Base-by-base conservation (phyloP, 2,329 filamentous ascomycete species). In the Xylaria sp. region DNA sequence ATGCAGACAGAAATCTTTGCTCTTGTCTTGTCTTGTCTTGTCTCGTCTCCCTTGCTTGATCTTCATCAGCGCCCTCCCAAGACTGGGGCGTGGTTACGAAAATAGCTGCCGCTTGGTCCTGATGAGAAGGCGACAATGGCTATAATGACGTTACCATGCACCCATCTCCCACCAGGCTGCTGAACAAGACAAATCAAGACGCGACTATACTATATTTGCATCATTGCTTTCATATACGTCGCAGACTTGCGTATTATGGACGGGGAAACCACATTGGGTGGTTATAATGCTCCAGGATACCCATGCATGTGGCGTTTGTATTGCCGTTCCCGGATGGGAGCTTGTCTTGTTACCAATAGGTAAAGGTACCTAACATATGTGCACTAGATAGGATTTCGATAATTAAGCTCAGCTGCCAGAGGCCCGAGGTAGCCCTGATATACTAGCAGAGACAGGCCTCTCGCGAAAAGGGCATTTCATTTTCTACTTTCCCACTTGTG, bases 221-320 rank as follows among this genome's bases (percentile, higher is more conserved):
- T 33, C 29, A 29, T 46, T 53, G 11, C 3, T 41, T 41, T 11
- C 37, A 40, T n/a, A 49, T 49, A 17, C 19, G 29, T n/a, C 10
- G 7, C 15, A 10, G 17, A 27, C 23, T 37, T 54, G 47, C 29
- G 48, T 44, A 37, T 23, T 41, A 49, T 43, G 15, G 44, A 17
- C 38, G 17, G 37, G 38, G 23, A 49, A 23, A 59, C 23, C 17
- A 37, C 19, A 54, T 44, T 56, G 35, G n/a, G n/a, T n/a, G n/a
- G n/a, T n/a, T 25, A 35, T 35, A 35, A 35, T 13, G 19, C 25
- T 33, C 46, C 54, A 23, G 52, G 61, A 60, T 53, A 47, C 53
- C 61, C 57, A 60, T 63, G 61, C 40, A 52, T 56, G 51, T 60
- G 55, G 60, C 51, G 56, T 60, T 31, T 55, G 52, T 56, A 41